Percentiles rank a stretch among this genome's conserved stretches.
phyloP scores from a whole-genome alignment of 305 asterid species.

The Fraxinus paxiana region DNA sequence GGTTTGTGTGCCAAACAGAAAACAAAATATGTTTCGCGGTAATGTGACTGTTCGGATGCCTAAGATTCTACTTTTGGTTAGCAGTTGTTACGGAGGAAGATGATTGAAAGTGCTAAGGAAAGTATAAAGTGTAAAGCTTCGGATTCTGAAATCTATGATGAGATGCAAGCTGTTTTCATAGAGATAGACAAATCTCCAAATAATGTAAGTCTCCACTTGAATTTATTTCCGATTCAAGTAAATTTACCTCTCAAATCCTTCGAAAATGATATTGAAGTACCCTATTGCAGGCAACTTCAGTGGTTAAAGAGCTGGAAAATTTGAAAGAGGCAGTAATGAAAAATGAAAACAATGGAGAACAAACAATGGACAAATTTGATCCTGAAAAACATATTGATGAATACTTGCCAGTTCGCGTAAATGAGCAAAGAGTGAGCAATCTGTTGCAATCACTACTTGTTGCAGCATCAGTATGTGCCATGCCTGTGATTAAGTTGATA shows the following conservation, averaged over 20 bases:
- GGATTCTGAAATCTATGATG: constrained; percentile 61
- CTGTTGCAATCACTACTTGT: constrained; percentile 63
- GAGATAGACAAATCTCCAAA: constrained; percentile 55
- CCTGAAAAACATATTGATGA: constrained; percentile 59
- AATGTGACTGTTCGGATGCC: background rate
- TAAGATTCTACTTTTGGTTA: background rate
- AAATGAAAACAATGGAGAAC: constrained; percentile 35
- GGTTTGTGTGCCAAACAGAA: constrained; percentile 24
- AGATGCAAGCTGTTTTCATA: constrained; percentile 72
- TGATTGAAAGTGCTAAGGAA: constrained; percentile 69
- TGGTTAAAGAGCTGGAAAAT: constrained; percentile 52
- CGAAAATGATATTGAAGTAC: background rate
- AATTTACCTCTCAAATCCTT: background rate
- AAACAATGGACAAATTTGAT: constrained; percentile 35
- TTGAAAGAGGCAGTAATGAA: constrained; percentile 66
- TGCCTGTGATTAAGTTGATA: constrained; percentile 65
- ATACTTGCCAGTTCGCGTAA: constrained; percentile 69
- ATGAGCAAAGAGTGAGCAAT: constrained; percentile 85
- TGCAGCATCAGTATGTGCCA: constrained; percentile 54
- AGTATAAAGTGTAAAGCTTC: constrained; percentile 53
- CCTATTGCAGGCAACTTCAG: constrained; percentile 33
- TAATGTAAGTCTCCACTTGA: constrained; percentile 29
- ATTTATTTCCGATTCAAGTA: background rate
- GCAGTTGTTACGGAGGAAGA: constrained; percentile 53
- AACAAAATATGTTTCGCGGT: background rate